Base-by-base conservation (phyloP, 805 yeast species). In the Cyberlindnera mycetangii region DNA sequence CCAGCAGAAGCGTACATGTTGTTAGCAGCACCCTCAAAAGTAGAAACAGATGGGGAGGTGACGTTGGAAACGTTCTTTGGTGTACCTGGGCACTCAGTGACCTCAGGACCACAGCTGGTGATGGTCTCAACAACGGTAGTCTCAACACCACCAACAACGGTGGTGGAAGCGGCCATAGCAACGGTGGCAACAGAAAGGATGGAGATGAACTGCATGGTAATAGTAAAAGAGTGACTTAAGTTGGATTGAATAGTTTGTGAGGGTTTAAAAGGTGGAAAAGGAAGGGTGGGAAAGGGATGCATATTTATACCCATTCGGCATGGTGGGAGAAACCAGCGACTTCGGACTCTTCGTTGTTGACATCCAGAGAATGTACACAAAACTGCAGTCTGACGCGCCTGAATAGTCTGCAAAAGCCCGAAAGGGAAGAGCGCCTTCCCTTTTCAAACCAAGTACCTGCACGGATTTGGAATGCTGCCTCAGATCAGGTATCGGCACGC, bases 141-240 rank as follows among this genome's bases (percentile, higher is more conserved):
- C 30, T 33, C 48, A 11, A n/a, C n/a, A 10, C n/a, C 7, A 25
- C 39, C 41, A 11, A 31, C 41, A 24, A 53, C 50, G 36, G 41
- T 49, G 39, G 49, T 46, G 37, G 58, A 37, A 47, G 39, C 31
- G 51, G 64, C 60, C 21, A 48, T 44, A 48, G 57, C 62, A 16
- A 49, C 42, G 32, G 65, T 55, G 45, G 51, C 60, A 41, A 53
- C 51, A 34, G 62, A 46, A 42, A 60, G 48, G 37, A 57, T 41
- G 45, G 62, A 56, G 50, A 58, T 45, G 61, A 62, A 62, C 59
- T 61, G 65, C 66, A 62, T 61, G 58, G 38, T 56, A 14, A 39
- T 39, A 20, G 25, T 37, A 39, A 46, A 52, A 45, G 61, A 58
- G 59, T 46, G 62, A 55, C 56, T 51, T 38, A 47, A 58, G 59